Percentiles rank a stretch among this genome's conserved stretches.
Conservation (phyloP, 371 early-diverging fungal genomes). For the Mortierella sp. region DNA sequence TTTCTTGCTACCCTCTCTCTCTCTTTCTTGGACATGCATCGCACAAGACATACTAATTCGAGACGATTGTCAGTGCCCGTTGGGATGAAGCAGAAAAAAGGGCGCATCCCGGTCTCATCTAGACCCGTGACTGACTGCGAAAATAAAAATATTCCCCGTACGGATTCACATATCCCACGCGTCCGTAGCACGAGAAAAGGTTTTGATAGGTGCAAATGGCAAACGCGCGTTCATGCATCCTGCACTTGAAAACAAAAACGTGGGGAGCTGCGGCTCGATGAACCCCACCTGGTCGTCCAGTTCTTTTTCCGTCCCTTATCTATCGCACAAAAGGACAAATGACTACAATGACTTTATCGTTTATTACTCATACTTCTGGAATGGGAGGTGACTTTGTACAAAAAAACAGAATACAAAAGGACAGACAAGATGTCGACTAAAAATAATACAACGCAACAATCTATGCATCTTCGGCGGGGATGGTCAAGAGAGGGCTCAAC, state of each 20-base stretch:
- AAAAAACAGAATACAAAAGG: not conserved
- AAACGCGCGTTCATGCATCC: not conserved
- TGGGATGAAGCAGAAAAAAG: not conserved
- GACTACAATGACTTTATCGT: not conserved
- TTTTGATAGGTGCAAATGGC: not conserved
- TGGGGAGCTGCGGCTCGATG: not conserved
- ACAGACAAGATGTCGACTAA: not conserved
- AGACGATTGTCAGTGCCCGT: not conserved
- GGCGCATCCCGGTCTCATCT: not conserved
- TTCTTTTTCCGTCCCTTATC: not conserved
- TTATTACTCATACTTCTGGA: not conserved
- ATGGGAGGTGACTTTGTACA: not conserved
- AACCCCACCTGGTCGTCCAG: not conserved
- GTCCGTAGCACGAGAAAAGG: not conserved
- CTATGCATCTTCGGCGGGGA: constrained; percentile 40
- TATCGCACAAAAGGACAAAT: not conserved
- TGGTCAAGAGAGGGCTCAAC: constrained; percentile 59
- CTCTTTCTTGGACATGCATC: not conserved
- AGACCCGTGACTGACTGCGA: not conserved
- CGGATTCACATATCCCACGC: not conserved
- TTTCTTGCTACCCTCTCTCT: not conserved
- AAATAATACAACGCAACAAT: not conserved
- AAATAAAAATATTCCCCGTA: not conserved
- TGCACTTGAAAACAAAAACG: not conserved
- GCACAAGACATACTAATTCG: too few relatives aligned